Conservation (phyloP, 2,329 filamentous ascomycete genomes). For the Trichothecium sympodiale region DNA sequence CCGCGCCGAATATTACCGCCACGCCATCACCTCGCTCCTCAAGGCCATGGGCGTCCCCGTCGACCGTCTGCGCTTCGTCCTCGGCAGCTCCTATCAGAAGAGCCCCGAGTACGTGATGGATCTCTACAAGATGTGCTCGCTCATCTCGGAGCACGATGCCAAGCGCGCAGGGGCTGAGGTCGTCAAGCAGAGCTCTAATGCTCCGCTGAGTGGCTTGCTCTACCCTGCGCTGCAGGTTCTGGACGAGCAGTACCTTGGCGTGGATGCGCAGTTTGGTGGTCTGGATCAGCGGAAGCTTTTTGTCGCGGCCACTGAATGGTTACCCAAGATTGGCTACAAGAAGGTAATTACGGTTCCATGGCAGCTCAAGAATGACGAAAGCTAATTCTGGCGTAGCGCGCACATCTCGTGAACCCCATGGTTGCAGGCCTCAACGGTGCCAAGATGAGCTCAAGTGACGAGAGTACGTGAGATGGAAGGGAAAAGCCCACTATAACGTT, state of each 20-base stretch:
- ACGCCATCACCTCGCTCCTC: constrained; percentile 63
- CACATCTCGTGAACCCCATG: constrained; percentile 54
- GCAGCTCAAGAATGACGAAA: constrained; percentile 5
- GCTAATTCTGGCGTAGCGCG: constrained; percentile 16
- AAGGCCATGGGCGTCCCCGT: constrained; percentile 69
- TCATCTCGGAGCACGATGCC: constrained; percentile 68
- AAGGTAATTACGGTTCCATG: constrained; percentile 28
- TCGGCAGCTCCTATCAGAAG: constrained; percentile 75
- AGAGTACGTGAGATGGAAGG: constrained; percentile 40
- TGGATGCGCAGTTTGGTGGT: constrained; percentile 82
- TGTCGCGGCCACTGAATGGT: constrained; percentile 69
- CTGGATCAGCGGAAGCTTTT: constrained; percentile 86
- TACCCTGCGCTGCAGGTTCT: constrained; percentile 61
- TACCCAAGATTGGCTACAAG: constrained; percentile 78
- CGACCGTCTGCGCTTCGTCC: constrained; percentile 70
- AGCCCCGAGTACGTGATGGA: constrained; percentile 74
- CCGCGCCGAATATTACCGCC: constrained; percentile 75
- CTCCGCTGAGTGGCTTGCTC: constrained; percentile 44
- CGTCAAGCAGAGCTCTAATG: constrained; percentile 81
- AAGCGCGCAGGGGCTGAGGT: constrained; percentile 88
- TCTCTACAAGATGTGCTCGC: constrained; percentile 61
- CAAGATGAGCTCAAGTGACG: constrained; percentile 76
- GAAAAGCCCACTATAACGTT: neutral
- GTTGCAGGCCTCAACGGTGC: constrained; percentile 73
- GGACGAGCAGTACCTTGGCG: constrained; percentile 80